Evolutionary conservation across 2,329 filamentous ascomycete species (phyloP).

Genomic region (Talaromyces sp.): DNA sequence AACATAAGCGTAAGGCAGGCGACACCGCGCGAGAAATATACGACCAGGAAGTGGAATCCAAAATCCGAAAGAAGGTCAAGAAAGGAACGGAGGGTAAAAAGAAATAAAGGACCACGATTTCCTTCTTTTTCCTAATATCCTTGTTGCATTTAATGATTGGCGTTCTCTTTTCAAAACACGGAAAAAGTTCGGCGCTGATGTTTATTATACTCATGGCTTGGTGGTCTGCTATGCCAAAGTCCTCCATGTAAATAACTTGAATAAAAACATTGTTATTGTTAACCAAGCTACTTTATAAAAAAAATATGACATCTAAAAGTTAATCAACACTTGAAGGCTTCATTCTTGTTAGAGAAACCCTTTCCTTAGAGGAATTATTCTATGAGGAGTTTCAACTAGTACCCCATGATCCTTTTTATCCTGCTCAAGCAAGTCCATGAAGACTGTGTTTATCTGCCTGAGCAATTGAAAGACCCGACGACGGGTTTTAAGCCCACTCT

Average conservation of each 20-base stretch:
- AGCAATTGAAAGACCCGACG: not conserved
- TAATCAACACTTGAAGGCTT: not conserved
- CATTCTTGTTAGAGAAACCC: not conserved
- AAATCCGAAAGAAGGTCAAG: conserved; percentile 42
- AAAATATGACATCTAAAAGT: not conserved
- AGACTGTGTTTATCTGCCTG: not conserved
- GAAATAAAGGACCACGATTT: conserved; percentile 22
- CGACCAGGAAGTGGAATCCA: conserved; percentile 39
- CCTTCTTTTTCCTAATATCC: not conserved
- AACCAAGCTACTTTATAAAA: not conserved
- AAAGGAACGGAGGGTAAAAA: conserved; percentile 39
- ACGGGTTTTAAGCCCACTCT: not conserved
- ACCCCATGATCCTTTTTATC: not conserved
- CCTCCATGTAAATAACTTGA: not conserved
- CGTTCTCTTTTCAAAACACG: conserved; percentile 4
- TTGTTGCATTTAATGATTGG: conserved; percentile 9
- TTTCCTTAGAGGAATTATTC: not conserved
- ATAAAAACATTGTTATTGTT: not conserved
- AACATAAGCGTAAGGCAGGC: conserved; percentile 66
- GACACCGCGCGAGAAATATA: conserved; percentile 49
- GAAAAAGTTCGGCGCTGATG: not conserved
- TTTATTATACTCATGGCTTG: not conserved
- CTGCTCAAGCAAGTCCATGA: not conserved
- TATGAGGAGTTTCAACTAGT: not conserved
- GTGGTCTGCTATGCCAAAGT: not conserved